Base-by-base conservation (phyloP, 148 eudicot species). In the Rhododendron henanense region DNA sequence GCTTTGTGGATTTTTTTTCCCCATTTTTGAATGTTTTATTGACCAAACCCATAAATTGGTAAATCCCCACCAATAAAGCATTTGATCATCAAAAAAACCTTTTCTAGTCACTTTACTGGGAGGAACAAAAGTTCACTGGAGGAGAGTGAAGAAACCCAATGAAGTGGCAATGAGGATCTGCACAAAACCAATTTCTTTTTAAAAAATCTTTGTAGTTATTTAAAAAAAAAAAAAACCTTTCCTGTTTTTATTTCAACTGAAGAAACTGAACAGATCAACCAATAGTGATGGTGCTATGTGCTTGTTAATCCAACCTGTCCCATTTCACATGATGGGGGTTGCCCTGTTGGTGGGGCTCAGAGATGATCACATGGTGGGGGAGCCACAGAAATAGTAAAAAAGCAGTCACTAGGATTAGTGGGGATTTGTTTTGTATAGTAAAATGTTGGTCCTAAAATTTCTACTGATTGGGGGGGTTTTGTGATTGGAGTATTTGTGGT, bases 281-380 rank as follows among this genome's bases (percentile, higher is more conserved):
- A 45, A 19, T 48, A 23, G 47, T 51, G 33, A 51, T 84, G 77
- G 19, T 84, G 6, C 19, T 33, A 73, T 16, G 33, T 19, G 48
- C 61, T 1, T 55, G 61, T 55, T 55, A 55, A 55, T 85, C 79
- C 75, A 69, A 13, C 75, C 75, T 69, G 75, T 28, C 78, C 16
- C 35, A 21, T 76, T 11, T 55, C 85, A 86, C 88, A 86, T 86
- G 85, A 47, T 83, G 83, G 77, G 61, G 88, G 35, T 50, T 50
- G 79, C 45, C 65, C 18, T 73, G n/a, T 74, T 83, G 76, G 76
- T 76, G 78, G 85, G 85, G 85, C 18, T 19, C 59, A 77, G 78
- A 47, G 83, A 77, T 45, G 79, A 79, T 65, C 88, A 87, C 88
- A 83, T 83, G 83, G 86, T 39, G 88, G 81, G 81, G 81, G 86